Base-by-base conservation (phyloP, 371 early-diverging fungal species). In the Lichtheimia ornata region DNA sequence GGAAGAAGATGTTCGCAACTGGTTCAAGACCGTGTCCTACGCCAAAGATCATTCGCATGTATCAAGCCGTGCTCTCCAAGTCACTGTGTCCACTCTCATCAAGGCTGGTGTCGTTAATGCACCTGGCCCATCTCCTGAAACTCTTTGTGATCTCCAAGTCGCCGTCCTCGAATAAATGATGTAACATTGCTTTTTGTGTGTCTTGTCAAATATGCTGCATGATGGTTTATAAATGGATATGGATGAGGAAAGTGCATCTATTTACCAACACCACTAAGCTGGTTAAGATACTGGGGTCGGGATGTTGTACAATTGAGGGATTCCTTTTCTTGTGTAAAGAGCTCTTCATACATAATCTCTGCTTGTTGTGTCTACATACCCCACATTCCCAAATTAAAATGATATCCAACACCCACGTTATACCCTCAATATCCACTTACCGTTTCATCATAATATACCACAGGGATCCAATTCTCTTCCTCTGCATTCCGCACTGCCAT, bases 391-490 rank as follows among this genome's bases (percentile, higher is more conserved):
- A 9, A 9, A 35, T 35, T 2, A 35, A 11, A 5, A 5, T 5
- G 11, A 35, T 35, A 35, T 35, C 35, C 35, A n/a, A n/a, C n/a
- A 35, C 5, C 35, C 35, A 35, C 9, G 2, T 6, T 11, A 35
- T 35, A 35, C 11, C 35, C 0, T 35, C 9, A 4, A 35, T 2
- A 35, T 3, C 9, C 6, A 73, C 79, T 67, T 79, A 88, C 88
- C 50, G 70, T 64, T 51, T 83, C 80, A 64, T 88, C 85, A 72
- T 81, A 90, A 59, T 91, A 88, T 5, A 76, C 66, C 58, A 94
- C 75, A 14, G 79, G 73, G 50, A 84, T 79, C 94, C 94, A 95
- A 15, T 81, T 79, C 64, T 95, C 96, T 49, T 90, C 88, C 35
- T 92, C 91, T 18, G 90, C 79, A 77, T 84, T 75, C 67, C 88